A percentile compares a stretch with the other conserved stretches of the same genome.
These are phyloP conservation scores for Rhypophila decipiens DNA, from an alignment of 495 filamentous ascomycete species.

Conservation along the genomic window DNA sequence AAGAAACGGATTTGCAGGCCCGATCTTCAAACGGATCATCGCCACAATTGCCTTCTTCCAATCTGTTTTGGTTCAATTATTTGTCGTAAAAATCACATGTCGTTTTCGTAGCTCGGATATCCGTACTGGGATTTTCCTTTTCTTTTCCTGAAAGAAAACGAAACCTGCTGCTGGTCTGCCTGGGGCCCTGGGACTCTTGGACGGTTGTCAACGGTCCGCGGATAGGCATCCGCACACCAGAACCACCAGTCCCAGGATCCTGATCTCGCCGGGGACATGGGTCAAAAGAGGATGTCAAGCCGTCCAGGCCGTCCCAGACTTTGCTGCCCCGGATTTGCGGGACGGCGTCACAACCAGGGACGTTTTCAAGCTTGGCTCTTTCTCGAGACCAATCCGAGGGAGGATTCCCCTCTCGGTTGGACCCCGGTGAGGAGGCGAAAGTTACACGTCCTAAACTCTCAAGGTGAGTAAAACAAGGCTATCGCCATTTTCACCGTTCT, in stretches of 20 bases:
- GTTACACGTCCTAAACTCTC: too few species aligned
- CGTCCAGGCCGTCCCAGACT: too few species aligned
- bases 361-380: background rate
- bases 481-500: too few species aligned
- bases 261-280: background rate
- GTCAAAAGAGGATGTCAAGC: background rate
- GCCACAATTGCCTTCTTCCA: too few species aligned
- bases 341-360: background rate
- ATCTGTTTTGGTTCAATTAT: too few species aligned
- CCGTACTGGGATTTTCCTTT: too few species aligned
- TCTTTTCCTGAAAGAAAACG: background rate
- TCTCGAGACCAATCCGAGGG: background rate
- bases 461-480: too few species aligned
- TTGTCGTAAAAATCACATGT: too few species aligned
- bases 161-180: too few species aligned
- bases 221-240: background rate
- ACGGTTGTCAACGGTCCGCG: constrained; percentile 2
- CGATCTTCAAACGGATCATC: too few species aligned
- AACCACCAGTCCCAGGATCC: constrained; percentile 1
- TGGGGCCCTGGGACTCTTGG: background rate
- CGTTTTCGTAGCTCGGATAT: too few species aligned
- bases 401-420: background rate
- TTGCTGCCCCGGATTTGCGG: constrained; percentile 3
- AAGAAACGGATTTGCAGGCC: too few species aligned
- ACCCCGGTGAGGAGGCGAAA: background rate